Percentiles rank a stretch among this genome's conserved stretches.
phyloP scores from a whole-genome alignment of 768 basidiomycete genomes.

The Auriscalpium vulgare region DNA sequence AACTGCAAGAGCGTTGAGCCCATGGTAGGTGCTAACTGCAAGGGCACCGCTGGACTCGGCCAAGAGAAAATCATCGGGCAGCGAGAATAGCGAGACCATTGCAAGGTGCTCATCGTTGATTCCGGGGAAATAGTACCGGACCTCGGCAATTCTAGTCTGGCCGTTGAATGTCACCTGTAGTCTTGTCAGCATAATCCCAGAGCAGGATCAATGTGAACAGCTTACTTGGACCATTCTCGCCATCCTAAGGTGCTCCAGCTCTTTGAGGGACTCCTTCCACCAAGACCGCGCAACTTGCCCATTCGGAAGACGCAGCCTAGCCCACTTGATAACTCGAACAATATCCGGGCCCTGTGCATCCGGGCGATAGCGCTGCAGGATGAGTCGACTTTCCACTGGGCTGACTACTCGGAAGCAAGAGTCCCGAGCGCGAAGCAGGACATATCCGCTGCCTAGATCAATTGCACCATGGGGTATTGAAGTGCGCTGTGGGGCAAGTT shows the following conservation, averaged over 20 bases:
- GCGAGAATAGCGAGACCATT: conserved; percentile 4
- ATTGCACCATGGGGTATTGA: conserved; percentile 3
- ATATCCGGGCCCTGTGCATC: background rate
- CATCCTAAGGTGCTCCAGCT: background rate
- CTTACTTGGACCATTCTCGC: conserved; percentile 14
- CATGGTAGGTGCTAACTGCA: conserved; percentile 3
- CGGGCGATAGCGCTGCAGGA: background rate
- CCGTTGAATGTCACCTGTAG: background rate
- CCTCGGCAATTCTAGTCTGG: background rate
- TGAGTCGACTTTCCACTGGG: background rate
- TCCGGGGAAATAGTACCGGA: conserved; percentile 7
- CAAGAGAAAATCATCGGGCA: conserved; percentile 6
- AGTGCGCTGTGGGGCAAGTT: background rate
- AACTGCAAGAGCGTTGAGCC: conserved; percentile 4
- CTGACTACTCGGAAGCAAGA: background rate
- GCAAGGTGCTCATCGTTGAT: conserved; percentile 1
- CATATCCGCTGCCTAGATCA: conserved; percentile 19
- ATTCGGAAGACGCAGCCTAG: conserved; percentile 20
- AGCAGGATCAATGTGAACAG: background rate
- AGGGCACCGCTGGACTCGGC: conserved; percentile 3
- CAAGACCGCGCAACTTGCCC: conserved; percentile 6
- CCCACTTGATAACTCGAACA: conserved; percentile 3
- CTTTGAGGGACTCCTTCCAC: conserved; percentile 3
- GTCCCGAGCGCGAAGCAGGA: conserved; percentile 14
- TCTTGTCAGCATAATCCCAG: background rate